Evolutionary conservation across 257 asterid species (phyloP).

Genomic region (Solanum stenotomum): DNA sequence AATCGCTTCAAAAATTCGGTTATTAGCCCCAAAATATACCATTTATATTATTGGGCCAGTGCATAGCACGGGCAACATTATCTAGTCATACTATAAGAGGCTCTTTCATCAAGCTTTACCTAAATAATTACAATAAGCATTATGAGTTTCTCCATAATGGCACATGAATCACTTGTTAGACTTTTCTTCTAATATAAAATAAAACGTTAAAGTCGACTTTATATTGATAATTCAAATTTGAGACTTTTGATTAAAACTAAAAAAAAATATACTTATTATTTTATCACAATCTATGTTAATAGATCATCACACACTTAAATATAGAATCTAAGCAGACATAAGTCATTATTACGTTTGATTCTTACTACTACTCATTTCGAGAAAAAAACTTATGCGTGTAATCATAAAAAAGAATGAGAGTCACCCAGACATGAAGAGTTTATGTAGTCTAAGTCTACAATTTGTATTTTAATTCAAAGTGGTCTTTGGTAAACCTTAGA

Average conservation of each 20-base stretch:
- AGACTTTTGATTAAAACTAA: too few relatives aligned
- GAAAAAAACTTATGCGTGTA: neutral
- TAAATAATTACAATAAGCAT: too few relatives aligned
- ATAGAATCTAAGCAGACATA: too few relatives aligned
- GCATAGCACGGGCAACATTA: too few relatives aligned
- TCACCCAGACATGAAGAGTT: neutral
- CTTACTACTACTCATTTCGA: neutral
- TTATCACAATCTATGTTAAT: too few relatives aligned
- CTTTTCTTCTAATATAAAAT: neutral
- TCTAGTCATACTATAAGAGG: neutral
- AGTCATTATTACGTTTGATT: neutral
- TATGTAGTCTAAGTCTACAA: neutral
- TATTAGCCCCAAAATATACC: too few relatives aligned
- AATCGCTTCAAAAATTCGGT: too few relatives aligned
- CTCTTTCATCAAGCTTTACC: neutral
- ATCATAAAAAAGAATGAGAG: neutral
- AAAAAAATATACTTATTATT: too few relatives aligned
- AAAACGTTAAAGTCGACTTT: too few relatives aligned
- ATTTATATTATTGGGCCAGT: too few relatives aligned
- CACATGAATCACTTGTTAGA: neutral
- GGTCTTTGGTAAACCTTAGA: neutral
- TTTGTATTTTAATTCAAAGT: neutral
- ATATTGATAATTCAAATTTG: too few relatives aligned
- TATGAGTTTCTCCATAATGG: neutral
- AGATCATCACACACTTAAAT: too few relatives aligned